These are phyloP conservation scores for Leonotis leonurus DNA, from an alignment of 257 asterid genomes.

Conservation along the genomic window DNA sequence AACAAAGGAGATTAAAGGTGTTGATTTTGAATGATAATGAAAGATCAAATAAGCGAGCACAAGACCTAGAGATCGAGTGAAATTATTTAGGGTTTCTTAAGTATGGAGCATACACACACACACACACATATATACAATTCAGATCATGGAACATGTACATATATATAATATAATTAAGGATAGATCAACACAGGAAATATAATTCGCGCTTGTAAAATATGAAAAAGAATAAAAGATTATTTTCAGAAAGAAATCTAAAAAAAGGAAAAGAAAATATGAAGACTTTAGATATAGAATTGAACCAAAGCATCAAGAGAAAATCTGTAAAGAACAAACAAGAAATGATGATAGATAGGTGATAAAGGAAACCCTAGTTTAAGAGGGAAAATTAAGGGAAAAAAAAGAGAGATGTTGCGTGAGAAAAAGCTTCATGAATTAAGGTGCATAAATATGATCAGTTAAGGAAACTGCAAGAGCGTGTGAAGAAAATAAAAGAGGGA, in stretches of 20 bases:
- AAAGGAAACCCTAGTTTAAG: slow-evolving; percentile 14
- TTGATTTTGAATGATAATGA: background rate
- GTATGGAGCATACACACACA: background rate
- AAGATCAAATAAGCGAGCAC: background rate
- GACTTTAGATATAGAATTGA: background rate
- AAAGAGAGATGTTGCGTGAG: slow-evolving; percentile 2
- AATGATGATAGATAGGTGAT: background rate
- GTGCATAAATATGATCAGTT: background rate
- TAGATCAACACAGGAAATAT: no score
- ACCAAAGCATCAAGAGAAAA: background rate
- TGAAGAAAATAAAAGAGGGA: background rate
- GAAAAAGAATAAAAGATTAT: no score
- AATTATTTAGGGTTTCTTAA: slow-evolving; percentile 11
- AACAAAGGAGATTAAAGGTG: background rate
- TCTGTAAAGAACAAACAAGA: background rate
- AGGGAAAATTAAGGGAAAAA: background rate
- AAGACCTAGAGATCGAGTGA: background rate
- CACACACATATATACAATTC: background rate
- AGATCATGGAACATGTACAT: no score
- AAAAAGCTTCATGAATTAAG: background rate
- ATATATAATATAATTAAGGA: no score
- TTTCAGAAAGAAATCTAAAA: no score
- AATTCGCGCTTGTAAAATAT: no score
- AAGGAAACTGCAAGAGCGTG: background rate
- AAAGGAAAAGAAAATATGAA: background rate